phyloP scores from a whole-genome alignment of 768 basidiomycete genomes.

The Boletus tylopilopsis region DNA sequence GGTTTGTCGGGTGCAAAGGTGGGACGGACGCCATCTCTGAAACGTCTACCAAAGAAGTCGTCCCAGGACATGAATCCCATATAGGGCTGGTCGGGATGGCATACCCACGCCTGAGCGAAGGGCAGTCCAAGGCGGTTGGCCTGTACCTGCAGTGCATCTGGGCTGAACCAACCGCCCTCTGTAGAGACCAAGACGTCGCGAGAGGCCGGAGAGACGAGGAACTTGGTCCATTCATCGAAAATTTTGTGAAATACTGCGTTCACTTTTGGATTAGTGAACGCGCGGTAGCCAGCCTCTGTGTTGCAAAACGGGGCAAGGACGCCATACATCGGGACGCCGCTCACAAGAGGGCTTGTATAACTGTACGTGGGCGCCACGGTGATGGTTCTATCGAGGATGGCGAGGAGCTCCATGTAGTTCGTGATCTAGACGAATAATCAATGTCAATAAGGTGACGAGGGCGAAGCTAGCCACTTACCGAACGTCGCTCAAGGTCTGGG shows the following conservation, averaged over 20 bases:
- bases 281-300: constrained; percentile 19
- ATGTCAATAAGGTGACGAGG: neutral
- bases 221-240: constrained; percentile 47
- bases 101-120: constrained; percentile 41
- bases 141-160: constrained; percentile 24
- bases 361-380: constrained; percentile 15
- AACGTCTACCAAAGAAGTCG: constrained; percentile 50
- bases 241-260: constrained; percentile 46
- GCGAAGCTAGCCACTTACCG: constrained; percentile 1
- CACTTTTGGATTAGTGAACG: constrained; percentile 34
- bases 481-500: neutral
- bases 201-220: constrained; percentile 43
- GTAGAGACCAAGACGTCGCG: constrained; percentile 36
- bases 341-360: constrained; percentile 22
- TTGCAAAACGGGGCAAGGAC: constrained; percentile 23
- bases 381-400: constrained; percentile 13
- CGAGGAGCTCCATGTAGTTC: constrained; percentile 4
- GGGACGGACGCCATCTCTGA: constrained; percentile 41
- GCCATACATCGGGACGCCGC: constrained; percentile 21
- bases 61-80: constrained; percentile 51
- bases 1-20: constrained; percentile 26
- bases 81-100: constrained; percentile 37
- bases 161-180: constrained; percentile 47
- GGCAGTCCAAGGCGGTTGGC: constrained; percentile 12
- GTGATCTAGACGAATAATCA: neutral